Conservation (phyloP, 495 filamentous ascomycete genomes). For the Friedmanniomyces simplex region DNA sequence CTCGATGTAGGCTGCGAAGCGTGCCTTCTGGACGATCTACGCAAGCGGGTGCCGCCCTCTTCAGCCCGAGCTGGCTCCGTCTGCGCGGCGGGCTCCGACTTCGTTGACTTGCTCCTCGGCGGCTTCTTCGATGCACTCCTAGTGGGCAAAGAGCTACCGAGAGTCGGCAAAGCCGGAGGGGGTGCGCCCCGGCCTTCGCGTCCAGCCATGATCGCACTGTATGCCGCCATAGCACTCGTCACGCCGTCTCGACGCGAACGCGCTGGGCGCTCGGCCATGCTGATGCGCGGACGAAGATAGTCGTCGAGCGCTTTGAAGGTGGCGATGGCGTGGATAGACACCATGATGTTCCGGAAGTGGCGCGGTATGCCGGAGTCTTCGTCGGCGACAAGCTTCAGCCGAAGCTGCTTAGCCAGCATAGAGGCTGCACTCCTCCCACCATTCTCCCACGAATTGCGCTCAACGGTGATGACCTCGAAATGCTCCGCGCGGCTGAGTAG, state of each 20-base stretch:
- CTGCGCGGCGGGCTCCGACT: slow-evolving; percentile 11
- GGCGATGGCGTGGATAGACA: slow-evolving; percentile 96
- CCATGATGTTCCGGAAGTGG: slow-evolving; percentile 84
- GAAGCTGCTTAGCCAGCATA: slow-evolving; percentile 93
- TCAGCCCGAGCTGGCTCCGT: slow-evolving; percentile 2
- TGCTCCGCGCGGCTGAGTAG: slow-evolving; percentile 92
- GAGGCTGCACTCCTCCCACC: slow-evolving; percentile 86
- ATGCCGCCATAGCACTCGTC: slow-evolving; percentile 57
- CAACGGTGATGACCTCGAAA: slow-evolving; percentile 93
- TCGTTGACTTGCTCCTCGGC: slow-evolving; percentile 25
- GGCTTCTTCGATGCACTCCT: slow-evolving; percentile 13
- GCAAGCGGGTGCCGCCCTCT: slow-evolving; percentile 6
- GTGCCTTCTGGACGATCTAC: slow-evolving; percentile 36
- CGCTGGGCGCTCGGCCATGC: slow-evolving; percentile 67
- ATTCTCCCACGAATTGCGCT: slow-evolving; percentile 83
- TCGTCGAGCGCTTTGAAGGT: slow-evolving; percentile 96
- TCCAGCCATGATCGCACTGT: slow-evolving; percentile 59
- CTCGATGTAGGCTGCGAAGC: slow-evolving; percentile 33
- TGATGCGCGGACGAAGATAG: slow-evolving; percentile 86
- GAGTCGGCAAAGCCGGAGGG: slow-evolving; percentile 3
- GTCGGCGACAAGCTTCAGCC: slow-evolving; percentile 79
- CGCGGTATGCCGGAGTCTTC: slow-evolving; percentile 81
- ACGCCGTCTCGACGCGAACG: slow-evolving; percentile 55
- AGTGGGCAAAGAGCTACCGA: slow-evolving; percentile 20
- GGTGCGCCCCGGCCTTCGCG: slow-evolving; percentile 14